Percentiles rank a stretch among this genome's conserved stretches.
These are phyloP conservation scores for Wallacemonas sp. DNA, from an alignment of 208 protist genomes.

Conservation along the genomic window DNA sequence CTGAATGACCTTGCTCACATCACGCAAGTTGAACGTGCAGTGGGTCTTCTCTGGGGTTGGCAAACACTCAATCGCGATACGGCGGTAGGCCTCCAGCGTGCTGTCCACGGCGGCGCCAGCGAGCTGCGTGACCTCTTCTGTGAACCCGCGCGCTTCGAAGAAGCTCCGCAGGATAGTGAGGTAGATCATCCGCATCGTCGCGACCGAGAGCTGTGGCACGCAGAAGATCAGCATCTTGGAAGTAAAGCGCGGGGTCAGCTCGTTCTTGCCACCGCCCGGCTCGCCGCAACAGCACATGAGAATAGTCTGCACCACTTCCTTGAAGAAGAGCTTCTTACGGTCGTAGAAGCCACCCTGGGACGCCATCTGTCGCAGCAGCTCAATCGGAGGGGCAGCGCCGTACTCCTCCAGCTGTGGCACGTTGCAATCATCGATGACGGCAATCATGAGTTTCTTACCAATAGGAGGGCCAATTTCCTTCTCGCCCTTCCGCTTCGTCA, in stretches of 20 bases:
- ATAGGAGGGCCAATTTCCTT: constrained; percentile 79
- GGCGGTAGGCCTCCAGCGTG: constrained; percentile 93
- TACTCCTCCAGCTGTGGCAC: constrained; percentile 94
- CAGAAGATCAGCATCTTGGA: constrained; percentile 91
- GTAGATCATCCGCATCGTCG: constrained; percentile 93
- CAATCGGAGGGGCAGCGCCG: constrained; percentile 92
- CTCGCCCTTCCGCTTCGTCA: constrained; percentile 88
- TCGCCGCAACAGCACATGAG: constrained; percentile 92
- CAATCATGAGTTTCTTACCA: constrained; percentile 85
- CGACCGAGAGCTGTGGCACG: constrained; percentile 87
- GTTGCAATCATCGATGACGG: constrained; percentile 95
- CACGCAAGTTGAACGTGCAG: constrained; percentile 99
- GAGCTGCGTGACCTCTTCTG: constrained; percentile 40
- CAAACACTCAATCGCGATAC: constrained; percentile 91
- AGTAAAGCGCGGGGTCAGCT: constrained; percentile 90
- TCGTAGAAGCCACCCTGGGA: constrained; percentile 92
- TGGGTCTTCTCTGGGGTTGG: constrained; percentile 97
- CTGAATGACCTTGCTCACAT: constrained; percentile 97
- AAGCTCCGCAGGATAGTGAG: constrained; percentile 93
- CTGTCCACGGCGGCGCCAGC: constrained; percentile 81
- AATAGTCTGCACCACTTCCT: constrained; percentile 89
- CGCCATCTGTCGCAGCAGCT: constrained; percentile 94
- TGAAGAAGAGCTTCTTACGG: constrained; percentile 91
- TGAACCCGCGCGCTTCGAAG: constrained; percentile 45
- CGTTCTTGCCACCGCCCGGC: constrained; percentile 94